Percentiles rank a stretch among this genome's conserved stretches.
These are phyloP conservation scores for Lachnellula subtilissima DNA, from an alignment of 2,329 filamentous ascomycete species.

Conservation along the genomic window DNA sequence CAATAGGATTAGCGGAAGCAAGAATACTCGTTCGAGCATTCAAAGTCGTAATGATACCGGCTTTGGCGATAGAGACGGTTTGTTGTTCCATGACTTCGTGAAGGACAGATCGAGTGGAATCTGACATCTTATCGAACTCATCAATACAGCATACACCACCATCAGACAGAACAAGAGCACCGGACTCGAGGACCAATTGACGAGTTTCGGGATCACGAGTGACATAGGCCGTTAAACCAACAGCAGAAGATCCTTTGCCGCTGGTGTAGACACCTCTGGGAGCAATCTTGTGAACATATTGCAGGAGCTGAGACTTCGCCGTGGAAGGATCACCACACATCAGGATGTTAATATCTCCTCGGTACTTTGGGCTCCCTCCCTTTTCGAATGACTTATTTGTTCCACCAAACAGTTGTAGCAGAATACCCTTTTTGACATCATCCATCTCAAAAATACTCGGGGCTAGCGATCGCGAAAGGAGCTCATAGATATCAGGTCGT, in stretches of 20 bases:
- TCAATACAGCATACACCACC: slow-evolving; percentile 75
- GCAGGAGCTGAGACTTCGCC: slow-evolving; percentile 87
- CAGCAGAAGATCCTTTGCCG: slow-evolving; percentile 70
- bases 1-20: slow-evolving; percentile 95
- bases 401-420: slow-evolving; percentile 93
- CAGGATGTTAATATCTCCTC: slow-evolving; percentile 95
- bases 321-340: slow-evolving; percentile 97
- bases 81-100: slow-evolving; percentile 82
- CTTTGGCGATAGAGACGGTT: slow-evolving; percentile 73
- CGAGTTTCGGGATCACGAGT: slow-evolving; percentile 70
- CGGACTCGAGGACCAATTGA: slow-evolving; percentile 69
- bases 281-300: slow-evolving; percentile 96
- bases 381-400: slow-evolving; percentile 98
- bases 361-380: slow-evolving; percentile 89
- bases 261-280: slow-evolving; percentile 78
- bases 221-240: slow-evolving; percentile 73
- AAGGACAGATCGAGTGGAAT: slow-evolving; percentile 66
- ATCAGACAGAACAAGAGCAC: slow-evolving; percentile 68
- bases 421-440: slow-evolving; percentile 96
- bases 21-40: slow-evolving; percentile 95
- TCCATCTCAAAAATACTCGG: slow-evolving; percentile 98
- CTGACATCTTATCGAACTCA: slow-evolving; percentile 77
- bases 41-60: slow-evolving; percentile 77
- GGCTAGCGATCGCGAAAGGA: slow-evolving; percentile 83
- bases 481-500: slow-evolving; percentile 85